Conservation (phyloP, 2,329 filamentous ascomycete genomes). For the Aureobasidium sp. region DNA sequence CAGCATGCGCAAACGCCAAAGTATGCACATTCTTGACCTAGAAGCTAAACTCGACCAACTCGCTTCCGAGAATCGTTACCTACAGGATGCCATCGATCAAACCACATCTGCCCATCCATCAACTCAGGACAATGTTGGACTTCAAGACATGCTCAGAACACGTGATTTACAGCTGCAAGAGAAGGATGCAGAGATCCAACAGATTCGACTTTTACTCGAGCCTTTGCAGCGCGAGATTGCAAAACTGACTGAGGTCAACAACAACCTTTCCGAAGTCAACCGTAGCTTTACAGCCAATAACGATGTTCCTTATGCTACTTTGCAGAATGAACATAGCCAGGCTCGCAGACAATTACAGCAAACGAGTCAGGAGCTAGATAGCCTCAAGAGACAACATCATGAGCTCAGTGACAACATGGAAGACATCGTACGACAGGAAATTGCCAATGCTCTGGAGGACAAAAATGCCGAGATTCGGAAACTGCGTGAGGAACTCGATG, state of each 20-base stretch:
- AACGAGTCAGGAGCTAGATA: constrained; percentile 61
- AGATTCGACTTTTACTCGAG: constrained; percentile 69
- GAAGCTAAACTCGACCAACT: constrained; percentile 80
- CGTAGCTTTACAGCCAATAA: constrained; percentile 68
- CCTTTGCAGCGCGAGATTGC: constrained; percentile 76
- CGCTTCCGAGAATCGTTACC: constrained; percentile 71
- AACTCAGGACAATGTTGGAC: constrained; percentile 45
- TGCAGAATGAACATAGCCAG: constrained; percentile 58
- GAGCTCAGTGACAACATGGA: constrained; percentile 58
- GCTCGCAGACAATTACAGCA: constrained; percentile 50
- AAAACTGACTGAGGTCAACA: constrained; percentile 75
- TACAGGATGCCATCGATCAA: constrained; percentile 55
- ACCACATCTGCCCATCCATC: constrained; percentile 40
- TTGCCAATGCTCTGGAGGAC: constrained; percentile 60
- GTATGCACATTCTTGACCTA: constrained; percentile 89
- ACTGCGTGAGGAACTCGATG: constrained; percentile 70
- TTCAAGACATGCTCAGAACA: constrained; percentile 51
- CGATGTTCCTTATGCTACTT: constrained; percentile 59
- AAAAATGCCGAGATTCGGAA: constrained; percentile 79
- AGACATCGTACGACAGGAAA: constrained; percentile 53
- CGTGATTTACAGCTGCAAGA: constrained; percentile 67
- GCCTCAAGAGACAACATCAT: constrained; percentile 56
- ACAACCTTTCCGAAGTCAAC: constrained; percentile 70
- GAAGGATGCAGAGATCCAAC: constrained; percentile 79
- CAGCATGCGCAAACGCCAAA: constrained; percentile 93